A percentile compares a stretch with the other conserved stretches of the same genome.
phyloP scores from a whole-genome alignment of 2,329 filamentous ascomycete genomes.

The Sclerotinia glacialis region DNA sequence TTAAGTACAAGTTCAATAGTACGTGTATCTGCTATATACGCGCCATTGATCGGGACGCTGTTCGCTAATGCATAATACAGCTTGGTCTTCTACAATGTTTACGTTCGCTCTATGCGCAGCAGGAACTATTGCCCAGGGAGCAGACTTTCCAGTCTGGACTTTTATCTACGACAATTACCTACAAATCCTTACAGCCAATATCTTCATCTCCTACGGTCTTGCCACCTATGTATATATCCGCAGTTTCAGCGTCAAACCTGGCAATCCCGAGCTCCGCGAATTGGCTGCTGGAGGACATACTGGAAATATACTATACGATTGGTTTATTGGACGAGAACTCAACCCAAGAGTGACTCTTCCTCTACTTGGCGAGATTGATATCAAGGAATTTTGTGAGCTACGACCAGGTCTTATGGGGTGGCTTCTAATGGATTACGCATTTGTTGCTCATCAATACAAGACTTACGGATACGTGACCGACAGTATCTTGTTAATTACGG shows the following conservation, averaged over 20 bases:
- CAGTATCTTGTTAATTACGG: slow-evolving; percentile 75
- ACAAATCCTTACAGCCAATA: slow-evolving; percentile 79
- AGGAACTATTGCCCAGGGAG: slow-evolving; percentile 73
- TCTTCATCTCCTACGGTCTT: slow-evolving; percentile 69
- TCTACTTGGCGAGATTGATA: slow-evolving; percentile 78
- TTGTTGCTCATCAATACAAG: slow-evolving; percentile 83
- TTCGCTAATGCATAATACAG: slow-evolving; percentile 45
- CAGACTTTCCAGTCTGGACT: slow-evolving; percentile 83
- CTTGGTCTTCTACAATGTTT: slow-evolving; percentile 70
- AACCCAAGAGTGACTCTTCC: slow-evolving; percentile 82
- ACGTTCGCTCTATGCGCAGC: slow-evolving; percentile 69
- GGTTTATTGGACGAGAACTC: slow-evolving; percentile 93
- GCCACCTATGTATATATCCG: slow-evolving; percentile 77
- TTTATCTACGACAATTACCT: slow-evolving; percentile 91
- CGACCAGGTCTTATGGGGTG: slow-evolving; percentile 90
- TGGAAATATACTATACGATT: slow-evolving; percentile 89
- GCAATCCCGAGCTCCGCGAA: slow-evolving; percentile 69
- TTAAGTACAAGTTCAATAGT: slow-evolving; percentile 83
- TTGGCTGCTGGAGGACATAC: slow-evolving; percentile 78
- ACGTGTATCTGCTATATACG: slow-evolving; percentile 30
- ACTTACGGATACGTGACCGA: slow-evolving; percentile 80
- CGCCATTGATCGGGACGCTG: neutral
- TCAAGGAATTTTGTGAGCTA: slow-evolving; percentile 87
- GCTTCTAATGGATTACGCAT: slow-evolving; percentile 80
- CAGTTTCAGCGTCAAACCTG: slow-evolving; percentile 78